phyloP scores from a whole-genome alignment of 176 grass and related monocot genomes.

The Chloris gayana region DNA sequence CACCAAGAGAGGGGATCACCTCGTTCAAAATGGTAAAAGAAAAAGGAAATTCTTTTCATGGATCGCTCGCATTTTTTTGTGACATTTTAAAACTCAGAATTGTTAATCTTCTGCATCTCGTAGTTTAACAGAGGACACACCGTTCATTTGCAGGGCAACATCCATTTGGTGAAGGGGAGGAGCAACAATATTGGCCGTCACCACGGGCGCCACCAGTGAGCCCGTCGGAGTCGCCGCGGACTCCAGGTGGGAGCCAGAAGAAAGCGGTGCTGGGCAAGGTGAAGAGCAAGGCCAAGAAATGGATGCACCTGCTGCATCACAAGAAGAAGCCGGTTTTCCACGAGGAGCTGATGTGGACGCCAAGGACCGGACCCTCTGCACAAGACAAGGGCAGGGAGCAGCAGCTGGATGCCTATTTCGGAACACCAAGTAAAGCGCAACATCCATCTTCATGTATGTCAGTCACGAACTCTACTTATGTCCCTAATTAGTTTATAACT shows the following conservation, averaged over 20 bases:
- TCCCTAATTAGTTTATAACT: too few relatives aligned
- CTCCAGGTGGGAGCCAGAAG: slow-evolving; percentile 58
- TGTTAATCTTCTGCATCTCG: neutral
- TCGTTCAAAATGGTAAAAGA: slow-evolving; percentile 36
- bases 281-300: slow-evolving; percentile 77
- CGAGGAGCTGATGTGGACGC: slow-evolving; percentile 61
- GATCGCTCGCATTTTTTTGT: neutral
- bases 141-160: slow-evolving; percentile 41
- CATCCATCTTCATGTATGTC: slow-evolving; percentile 33
- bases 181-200: slow-evolving; percentile 53
- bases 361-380: slow-evolving; percentile 36
- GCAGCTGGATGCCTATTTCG: neutral
- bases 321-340: slow-evolving; percentile 58
- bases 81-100: neutral
- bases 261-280: slow-evolving; percentile 66
- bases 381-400: slow-evolving; percentile 28
- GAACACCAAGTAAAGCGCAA: slow-evolving; percentile 35
- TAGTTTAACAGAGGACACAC: neutral
- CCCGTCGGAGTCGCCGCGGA: slow-evolving; percentile 40
- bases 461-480: neutral
- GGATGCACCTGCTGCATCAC: slow-evolving; percentile 68
- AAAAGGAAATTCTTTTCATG: neutral
- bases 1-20: slow-evolving; percentile 32
- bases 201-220: slow-evolving; percentile 52
- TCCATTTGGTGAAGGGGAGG: slow-evolving; percentile 53